Evolutionary conservation across 352 stramenopile species (phyloP).

Genomic region (Lagenidium sp.): DNA sequence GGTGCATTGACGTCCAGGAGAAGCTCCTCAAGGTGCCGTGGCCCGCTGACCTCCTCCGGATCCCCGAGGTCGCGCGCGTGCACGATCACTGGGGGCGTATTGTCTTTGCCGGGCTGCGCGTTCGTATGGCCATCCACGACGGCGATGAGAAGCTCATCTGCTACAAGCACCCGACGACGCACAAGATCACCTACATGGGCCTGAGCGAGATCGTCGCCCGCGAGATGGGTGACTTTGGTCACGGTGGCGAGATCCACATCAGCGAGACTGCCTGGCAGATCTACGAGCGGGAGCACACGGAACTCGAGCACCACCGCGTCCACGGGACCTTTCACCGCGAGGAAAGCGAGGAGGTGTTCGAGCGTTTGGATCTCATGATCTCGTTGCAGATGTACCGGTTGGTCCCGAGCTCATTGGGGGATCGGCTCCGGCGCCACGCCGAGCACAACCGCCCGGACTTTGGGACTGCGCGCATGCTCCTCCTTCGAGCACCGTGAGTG

Average conservation of each 20-base stretch:
- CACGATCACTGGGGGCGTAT: conserved; percentile 47
- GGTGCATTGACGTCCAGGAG: conserved; percentile 54
- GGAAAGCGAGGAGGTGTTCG: conserved; percentile 2
- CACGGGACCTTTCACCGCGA: conserved; percentile 10
- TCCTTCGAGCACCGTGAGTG: conserved; percentile 7
- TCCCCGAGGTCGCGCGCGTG: conserved; percentile 25
- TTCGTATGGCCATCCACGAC: conserved; percentile 76
- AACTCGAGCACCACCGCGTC: conserved; percentile 7
- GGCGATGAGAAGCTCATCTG: conserved; percentile 51
- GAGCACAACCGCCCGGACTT: conserved; percentile 11
- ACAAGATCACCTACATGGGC: conserved; percentile 71
- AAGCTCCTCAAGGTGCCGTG: conserved; percentile 51
- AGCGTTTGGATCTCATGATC: conserved; percentile 8
- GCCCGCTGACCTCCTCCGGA: conserved; percentile 36
- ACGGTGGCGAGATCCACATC: conserved; percentile 62
- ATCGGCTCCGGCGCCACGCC: conserved; percentile 14
- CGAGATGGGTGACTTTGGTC: conserved; percentile 54
- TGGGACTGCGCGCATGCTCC: conserved; percentile 5
- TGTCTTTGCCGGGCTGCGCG: conserved; percentile 59
- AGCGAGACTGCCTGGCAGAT: conserved; percentile 34
- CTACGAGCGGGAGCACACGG: conserved; percentile 30
- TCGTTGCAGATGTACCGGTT: conserved; percentile 9
- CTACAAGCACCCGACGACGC: conserved; percentile 59
- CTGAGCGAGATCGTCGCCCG: conserved; percentile 55
- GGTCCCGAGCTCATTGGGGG: conserved; percentile 7